These are phyloP conservation scores for Vicia sativa DNA, from an alignment of 306 rosid genomes.

Conservation along the genomic window DNA sequence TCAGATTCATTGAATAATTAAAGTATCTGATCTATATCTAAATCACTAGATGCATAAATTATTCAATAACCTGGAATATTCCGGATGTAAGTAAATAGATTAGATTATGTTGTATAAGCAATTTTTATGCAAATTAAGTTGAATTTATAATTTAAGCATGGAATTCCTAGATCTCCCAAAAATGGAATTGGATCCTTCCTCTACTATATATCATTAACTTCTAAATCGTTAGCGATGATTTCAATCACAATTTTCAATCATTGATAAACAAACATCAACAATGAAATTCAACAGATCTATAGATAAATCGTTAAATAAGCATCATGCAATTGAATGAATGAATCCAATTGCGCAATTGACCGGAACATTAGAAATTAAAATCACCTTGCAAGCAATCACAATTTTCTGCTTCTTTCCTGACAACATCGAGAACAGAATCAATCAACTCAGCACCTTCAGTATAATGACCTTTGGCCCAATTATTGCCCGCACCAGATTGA, in stretches of 20 bases:
- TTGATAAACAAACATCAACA: background rate
- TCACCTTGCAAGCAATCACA: constrained; percentile 93
- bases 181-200: background rate
- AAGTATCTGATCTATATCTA: too few species aligned
- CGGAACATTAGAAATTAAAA: background rate
- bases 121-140: background rate
- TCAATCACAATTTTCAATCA: background rate
- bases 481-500: constrained; percentile 92
- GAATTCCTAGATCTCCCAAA: background rate
- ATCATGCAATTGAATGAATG: background rate
- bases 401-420: constrained; percentile 92
- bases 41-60: too few species aligned
- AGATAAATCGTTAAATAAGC: background rate
- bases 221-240: background rate
- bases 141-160: background rate
- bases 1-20: too few species aligned
- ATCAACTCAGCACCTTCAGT: constrained; percentile 96
- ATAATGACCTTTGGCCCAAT: constrained; percentile 94
- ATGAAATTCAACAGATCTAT: constrained; percentile 13
- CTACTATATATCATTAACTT: background rate
- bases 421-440: constrained; percentile 87
- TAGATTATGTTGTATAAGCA: background rate
- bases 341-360: background rate
- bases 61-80: too few species aligned
- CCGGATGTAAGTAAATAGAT: background rate